Base-by-base conservation (phyloP, 2,329 filamentous ascomycete species). In the Fusarium guadeloupense region DNA sequence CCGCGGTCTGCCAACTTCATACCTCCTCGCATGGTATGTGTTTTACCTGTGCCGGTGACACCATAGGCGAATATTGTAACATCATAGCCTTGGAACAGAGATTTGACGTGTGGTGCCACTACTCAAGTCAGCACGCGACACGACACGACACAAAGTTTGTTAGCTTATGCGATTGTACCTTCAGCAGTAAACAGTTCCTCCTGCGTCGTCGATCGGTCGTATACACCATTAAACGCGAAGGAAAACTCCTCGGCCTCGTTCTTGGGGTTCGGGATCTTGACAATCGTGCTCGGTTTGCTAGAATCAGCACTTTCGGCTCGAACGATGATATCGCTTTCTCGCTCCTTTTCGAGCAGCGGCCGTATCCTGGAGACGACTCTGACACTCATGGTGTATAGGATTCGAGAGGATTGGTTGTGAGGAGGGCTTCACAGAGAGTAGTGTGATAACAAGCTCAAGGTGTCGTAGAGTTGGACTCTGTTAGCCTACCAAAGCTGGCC, bases 171-270 rank as follows among this genome's bases (percentile, higher is more conserved):
- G 19, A 39, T 59, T 81, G 69, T 82, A 93, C 92, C 91, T 85
- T 98, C 94, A 31, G 89, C 86, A 63, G 93, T 91, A 74, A 96
- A 99, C 53, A 99, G 78, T 63, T 91, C 85, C 76, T 97, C 91
- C 75, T 99, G 94, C 9, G 91, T 87, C 14, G 91, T 89, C 30
- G 84, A 76, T 69, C 89, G 86, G 71, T 92, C 92, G 76, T 97
- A 98, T 50, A 98, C 94, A 67, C 90, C 86, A 81, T 95, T 96
- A 83, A 98, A 98, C 46, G 93, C 87, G 75, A 98, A 99, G 48
- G 90, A 93, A 77, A 93, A 98, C 71, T 93, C 90, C 77, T 98
- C 94, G 19, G 85, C 81, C 64, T 92, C 91, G 71, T 97, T 97
- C 80, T 95, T 97, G 0, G 94, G 93, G 72, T 93, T 97, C 4